Percentiles rank a stretch among this genome's conserved stretches.
Evolutionary conservation across 2,329 filamentous ascomycete species (phyloP).

Genomic region (Fusarium albidum): DNA sequence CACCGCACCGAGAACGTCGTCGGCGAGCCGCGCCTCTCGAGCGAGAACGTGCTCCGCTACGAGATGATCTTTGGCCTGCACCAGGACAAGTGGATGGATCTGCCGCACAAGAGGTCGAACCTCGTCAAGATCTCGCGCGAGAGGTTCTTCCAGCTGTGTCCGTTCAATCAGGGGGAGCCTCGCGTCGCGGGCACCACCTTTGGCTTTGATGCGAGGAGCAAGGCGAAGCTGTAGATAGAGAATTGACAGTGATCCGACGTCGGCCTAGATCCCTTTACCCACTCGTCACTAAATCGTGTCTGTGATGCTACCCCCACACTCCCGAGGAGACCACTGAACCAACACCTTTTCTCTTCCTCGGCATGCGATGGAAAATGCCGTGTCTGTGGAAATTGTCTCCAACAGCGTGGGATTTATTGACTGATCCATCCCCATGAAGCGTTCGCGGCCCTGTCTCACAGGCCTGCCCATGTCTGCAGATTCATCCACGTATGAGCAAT

Average conservation of each 20-base stretch:
- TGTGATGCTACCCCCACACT: too few relatives aligned
- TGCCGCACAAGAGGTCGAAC: constrained; percentile 76
- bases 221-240: not conserved
- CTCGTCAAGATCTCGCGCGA: constrained; percentile 70
- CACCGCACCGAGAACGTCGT: constrained; percentile 64
- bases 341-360: too few relatives aligned
- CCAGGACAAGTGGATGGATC: constrained; percentile 75
- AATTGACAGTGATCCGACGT: not conserved
- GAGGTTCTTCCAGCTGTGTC: constrained; percentile 74
- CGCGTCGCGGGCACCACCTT: constrained; percentile 61
- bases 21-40: constrained; percentile 77
- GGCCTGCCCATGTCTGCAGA: too few relatives aligned
- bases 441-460: too few relatives aligned
- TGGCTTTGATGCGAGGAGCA: constrained; percentile 60
- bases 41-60: constrained; percentile 74
- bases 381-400: too few relatives aligned
- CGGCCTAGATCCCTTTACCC: too few relatives aligned
- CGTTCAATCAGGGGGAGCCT: constrained; percentile 62
- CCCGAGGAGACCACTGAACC: too few relatives aligned
- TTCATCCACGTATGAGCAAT: too few relatives aligned
- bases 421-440: too few relatives aligned
- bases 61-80: constrained; percentile 78
- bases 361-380: too few relatives aligned
- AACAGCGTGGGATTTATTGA: too few relatives aligned
- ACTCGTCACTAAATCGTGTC: too few relatives aligned